A percentile compares a stretch with the other conserved stretches of the same genome.
Conservation (phyloP, 176 grass and related monocot species). For the Canna indica region DNA sequence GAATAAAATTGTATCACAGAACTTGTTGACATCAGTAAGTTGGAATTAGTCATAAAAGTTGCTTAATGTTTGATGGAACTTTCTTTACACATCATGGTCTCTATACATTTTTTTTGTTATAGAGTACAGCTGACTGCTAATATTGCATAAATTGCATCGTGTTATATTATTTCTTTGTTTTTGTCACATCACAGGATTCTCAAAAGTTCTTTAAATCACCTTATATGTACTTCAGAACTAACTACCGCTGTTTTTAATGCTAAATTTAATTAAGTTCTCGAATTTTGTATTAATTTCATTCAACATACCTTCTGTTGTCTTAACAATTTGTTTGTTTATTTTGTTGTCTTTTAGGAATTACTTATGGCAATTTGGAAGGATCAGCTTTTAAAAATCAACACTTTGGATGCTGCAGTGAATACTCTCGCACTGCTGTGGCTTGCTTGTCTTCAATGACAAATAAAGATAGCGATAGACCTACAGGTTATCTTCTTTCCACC, state of each 20-base stretch:
- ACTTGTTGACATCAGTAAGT: not conserved
- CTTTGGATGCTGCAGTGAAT: slow-evolving; percentile 23
- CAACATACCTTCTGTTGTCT: not conserved
- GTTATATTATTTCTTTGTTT: not conserved
- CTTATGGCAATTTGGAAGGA: slow-evolving; percentile 18
- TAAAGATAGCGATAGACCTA: slow-evolving; percentile 30
- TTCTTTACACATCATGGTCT: not conserved
- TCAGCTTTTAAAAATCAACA: slow-evolving; percentile 27
- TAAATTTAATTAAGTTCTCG: not conserved
- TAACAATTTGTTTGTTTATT: not conserved
- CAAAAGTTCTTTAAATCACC: not conserved
- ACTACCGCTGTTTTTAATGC: not conserved
- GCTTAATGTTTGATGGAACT: not conserved
- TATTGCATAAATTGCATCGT: not conserved
- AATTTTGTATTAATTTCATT: not conserved
- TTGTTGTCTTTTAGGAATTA: slow-evolving; percentile 34
- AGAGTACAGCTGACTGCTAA: not conserved
- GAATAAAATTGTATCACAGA: not conserved
- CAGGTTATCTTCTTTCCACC: slow-evolving; percentile 35
- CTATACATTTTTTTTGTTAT: not conserved
- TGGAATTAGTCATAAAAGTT: not conserved
- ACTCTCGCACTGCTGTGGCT: slow-evolving; percentile 16
- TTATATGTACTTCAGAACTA: no score
- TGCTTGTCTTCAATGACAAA: slow-evolving; percentile 61
- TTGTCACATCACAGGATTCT: not conserved